Evolutionary conservation across 768 basidiomycete species (phyloP).

Genomic region (Boletus pseudo-olivaceus): DNA sequence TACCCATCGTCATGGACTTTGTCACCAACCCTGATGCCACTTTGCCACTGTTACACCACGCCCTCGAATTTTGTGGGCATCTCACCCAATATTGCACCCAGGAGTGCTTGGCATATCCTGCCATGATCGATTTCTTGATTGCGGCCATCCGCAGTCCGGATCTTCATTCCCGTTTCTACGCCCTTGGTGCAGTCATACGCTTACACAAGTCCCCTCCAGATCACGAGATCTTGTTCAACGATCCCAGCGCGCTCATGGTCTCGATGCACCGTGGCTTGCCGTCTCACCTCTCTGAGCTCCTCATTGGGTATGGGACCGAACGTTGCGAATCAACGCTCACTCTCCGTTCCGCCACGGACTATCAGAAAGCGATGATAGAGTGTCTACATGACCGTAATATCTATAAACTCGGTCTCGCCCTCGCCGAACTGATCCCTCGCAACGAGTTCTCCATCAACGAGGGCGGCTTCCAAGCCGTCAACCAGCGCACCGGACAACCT

Average conservation of each 20-base stretch:
- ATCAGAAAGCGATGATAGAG: constrained; percentile 52
- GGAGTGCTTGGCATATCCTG: constrained; percentile 42
- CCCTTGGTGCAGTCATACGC: constrained; percentile 52
- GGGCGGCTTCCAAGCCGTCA: constrained; percentile 48
- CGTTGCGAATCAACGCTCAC: constrained; percentile 48
- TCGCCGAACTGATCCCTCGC: constrained; percentile 47
- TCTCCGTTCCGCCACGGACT: constrained; percentile 39
- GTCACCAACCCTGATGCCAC: constrained; percentile 43
- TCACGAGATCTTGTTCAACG: constrained; percentile 42
- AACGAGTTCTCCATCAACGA: constrained; percentile 62
- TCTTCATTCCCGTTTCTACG: constrained; percentile 48
- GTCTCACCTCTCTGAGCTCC: constrained; percentile 40
- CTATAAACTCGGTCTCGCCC: constrained; percentile 46
- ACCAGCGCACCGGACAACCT: constrained; percentile 40
- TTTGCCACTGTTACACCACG: constrained; percentile 48
- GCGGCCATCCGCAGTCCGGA: constrained; percentile 55
- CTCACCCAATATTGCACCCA: constrained; percentile 43
- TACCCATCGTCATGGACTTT: constrained; percentile 41
- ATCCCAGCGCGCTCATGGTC: constrained; percentile 46
- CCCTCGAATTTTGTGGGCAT: constrained; percentile 42
- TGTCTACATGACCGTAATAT: constrained; percentile 47
- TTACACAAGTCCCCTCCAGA: constrained; percentile 44
- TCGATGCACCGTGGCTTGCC: constrained; percentile 44
- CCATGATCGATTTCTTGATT: constrained; percentile 48
- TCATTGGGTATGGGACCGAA: constrained; percentile 46